Evolutionary conservation across 306 rosid genomes (phyloP), one percentile per base, ranked within the genome.

Genomic region (Rosa lucieae): DNA sequence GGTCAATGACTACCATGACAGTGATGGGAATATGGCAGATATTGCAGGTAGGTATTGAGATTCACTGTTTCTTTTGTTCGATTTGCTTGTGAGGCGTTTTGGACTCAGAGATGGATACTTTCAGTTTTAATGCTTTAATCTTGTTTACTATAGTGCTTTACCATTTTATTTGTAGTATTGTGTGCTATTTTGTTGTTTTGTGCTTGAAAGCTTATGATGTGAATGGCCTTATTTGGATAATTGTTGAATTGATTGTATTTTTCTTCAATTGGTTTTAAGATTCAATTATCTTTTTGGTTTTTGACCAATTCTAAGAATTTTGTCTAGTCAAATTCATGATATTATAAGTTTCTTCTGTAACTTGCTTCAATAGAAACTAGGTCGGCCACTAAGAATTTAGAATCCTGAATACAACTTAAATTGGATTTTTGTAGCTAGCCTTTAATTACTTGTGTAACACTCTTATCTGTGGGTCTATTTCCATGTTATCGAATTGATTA

Each of bases 91-190:
- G 26, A 26, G 29, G 29, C 29, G 29, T 26, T 26, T 26, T 70
- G 85, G 85, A 17, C 85, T 82, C 18, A 53, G 81, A 15, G 85
- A 82, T 32, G 85, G 78, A 17, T 82, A 82, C 53, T 82, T 11
- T 11, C 2, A 11, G 2, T 35, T 55, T 49, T 2, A 10, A 0
- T 17, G 13, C 47, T 51, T 39, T 51, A 32, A 3, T 51, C 48
- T 29, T 46, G 15, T 23, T 6, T 26, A 26, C 29, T 26, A 1
- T 26, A 26, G 29, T 69, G 29, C 3, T 9, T 21, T 69, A 1
- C 29, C 29, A 26, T 26, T 10, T 0, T 32, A 8, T 39, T 37
- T 72, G 62, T 17, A 29, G 12, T 73, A 12, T 73, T 73, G 1
- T n/a, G 67, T 52, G n/a, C 10, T 43, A 43, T 43, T 43, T 26